phyloP scores from a whole-genome alignment of 1,139 yeast genomes.

The Nakaseomyces kungkrabaensis region DNA sequence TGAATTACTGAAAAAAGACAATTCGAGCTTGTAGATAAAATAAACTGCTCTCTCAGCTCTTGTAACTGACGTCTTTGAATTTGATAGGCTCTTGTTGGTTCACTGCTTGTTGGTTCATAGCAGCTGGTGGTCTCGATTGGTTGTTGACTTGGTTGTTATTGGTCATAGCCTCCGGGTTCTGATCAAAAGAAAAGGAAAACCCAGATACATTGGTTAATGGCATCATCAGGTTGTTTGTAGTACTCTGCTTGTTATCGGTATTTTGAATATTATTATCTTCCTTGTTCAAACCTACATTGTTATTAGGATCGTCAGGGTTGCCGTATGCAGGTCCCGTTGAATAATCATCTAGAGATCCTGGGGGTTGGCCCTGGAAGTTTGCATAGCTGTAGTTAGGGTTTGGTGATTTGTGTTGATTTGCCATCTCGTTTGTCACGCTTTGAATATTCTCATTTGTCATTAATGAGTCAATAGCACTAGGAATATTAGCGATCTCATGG shows the following conservation, averaged over 20 bases:
- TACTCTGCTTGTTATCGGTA: background rate
- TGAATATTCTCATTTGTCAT: conserved; percentile 1
- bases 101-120: background rate
- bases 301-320: background rate
- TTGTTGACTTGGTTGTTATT: background rate
- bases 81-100: conserved; percentile 4
- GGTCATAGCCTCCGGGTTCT: background rate
- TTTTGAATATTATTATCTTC: conserved; percentile 1
- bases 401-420: background rate
- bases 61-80: conserved; percentile 8
- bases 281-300: background rate
- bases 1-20: background rate
- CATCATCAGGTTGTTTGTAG: conserved; percentile 2
- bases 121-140: background rate
- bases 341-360: background rate
- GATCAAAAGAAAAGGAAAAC: conserved; percentile 4
- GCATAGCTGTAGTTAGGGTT: conserved; percentile 1
- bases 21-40: background rate
- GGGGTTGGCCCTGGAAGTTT: background rate
- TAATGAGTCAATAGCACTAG: conserved; percentile 1
- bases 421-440: background rate
- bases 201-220: conserved; percentile 1
- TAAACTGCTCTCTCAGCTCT: conserved; percentile 2
- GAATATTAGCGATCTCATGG: conserved; percentile 1
- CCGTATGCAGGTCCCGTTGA: background rate